phyloP scores from a whole-genome alignment of 768 basidiomycete species.

The Lactarius hatsudake region DNA sequence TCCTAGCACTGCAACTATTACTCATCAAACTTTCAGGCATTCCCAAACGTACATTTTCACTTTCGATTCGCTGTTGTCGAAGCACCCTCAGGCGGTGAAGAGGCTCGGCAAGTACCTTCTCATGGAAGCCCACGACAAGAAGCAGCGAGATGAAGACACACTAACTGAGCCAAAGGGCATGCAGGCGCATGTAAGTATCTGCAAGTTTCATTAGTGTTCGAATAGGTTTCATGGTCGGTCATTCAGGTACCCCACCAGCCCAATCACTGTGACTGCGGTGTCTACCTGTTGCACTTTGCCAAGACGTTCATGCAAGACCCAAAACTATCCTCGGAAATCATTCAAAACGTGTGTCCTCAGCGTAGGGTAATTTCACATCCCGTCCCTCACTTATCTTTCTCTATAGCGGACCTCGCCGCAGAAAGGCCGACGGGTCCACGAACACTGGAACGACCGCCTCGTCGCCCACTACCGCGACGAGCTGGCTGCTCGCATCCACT shows the following conservation, averaged over 20 bases:
- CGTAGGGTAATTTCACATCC: too few relatives aligned
- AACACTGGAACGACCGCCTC: slow-evolving; percentile 24
- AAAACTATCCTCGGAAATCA: slow-evolving; percentile 45
- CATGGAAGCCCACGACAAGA: slow-evolving; percentile 76
- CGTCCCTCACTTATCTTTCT: background rate
- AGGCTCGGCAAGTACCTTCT: slow-evolving; percentile 65
- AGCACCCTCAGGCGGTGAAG: slow-evolving; percentile 64
- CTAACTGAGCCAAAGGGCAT: slow-evolving; percentile 44
- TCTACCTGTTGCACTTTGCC: slow-evolving; percentile 88
- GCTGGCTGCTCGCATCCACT: slow-evolving; percentile 14
- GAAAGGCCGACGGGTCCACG: slow-evolving; percentile 16
- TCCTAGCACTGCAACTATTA: background rate
- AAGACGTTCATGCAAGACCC: slow-evolving; percentile 72
- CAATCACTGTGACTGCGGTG: slow-evolving; percentile 90
- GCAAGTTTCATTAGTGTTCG: background rate
- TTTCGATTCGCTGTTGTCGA: slow-evolving; percentile 81
- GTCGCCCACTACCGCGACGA: slow-evolving; percentile 19
- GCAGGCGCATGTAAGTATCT: slow-evolving; percentile 48
- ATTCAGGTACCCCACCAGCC: slow-evolving; percentile 80
- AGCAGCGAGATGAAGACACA: slow-evolving; percentile 29
- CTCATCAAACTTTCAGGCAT: slow-evolving; percentile 40
- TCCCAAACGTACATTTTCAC: slow-evolving; percentile 65
- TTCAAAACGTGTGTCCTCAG: slow-evolving; percentile 38
- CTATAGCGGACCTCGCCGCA: slow-evolving; percentile 9
- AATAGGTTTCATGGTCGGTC: background rate